Conservation (phyloP, 139 green algal species). For the Medakamo hakoo region DNA sequence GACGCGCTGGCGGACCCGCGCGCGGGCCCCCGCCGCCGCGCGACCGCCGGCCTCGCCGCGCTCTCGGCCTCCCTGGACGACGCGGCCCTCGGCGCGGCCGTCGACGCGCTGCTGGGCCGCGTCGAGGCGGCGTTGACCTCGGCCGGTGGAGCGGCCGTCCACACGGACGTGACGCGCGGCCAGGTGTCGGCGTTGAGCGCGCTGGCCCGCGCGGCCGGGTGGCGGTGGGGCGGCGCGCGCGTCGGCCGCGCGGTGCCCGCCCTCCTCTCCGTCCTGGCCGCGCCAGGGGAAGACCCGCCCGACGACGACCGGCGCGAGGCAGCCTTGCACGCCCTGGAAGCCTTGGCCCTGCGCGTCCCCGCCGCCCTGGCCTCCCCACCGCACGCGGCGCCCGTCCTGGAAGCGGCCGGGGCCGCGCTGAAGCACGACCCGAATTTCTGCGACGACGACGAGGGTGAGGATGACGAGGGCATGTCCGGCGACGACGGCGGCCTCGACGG, state of each 20-base stretch:
- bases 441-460: constrained; percentile 55
- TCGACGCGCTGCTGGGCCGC: neutral
- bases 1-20: neutral
- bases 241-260: neutral
- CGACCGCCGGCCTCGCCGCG: neutral
- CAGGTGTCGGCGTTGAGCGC: neutral
- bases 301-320: neutral
- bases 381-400: neutral
- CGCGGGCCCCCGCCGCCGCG: no score
- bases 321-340: neutral
- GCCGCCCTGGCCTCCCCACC: no score
- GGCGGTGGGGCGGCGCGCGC: neutral
- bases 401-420: neutral
- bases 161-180: neutral
- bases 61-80: neutral
- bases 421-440: constrained; percentile 77
- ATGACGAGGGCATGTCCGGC: constrained; percentile 31
- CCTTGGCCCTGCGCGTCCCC: no score
- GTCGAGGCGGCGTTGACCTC: no score
- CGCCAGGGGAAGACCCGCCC: neutral
- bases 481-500: constrained; percentile 40
- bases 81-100: neutral
- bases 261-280: neutral
- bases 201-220: neutral
- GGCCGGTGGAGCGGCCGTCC: no score